Evolutionary conservation across 2,329 filamentous ascomycete genomes (phyloP).

Genomic region (Beauveria medogensis): DNA sequence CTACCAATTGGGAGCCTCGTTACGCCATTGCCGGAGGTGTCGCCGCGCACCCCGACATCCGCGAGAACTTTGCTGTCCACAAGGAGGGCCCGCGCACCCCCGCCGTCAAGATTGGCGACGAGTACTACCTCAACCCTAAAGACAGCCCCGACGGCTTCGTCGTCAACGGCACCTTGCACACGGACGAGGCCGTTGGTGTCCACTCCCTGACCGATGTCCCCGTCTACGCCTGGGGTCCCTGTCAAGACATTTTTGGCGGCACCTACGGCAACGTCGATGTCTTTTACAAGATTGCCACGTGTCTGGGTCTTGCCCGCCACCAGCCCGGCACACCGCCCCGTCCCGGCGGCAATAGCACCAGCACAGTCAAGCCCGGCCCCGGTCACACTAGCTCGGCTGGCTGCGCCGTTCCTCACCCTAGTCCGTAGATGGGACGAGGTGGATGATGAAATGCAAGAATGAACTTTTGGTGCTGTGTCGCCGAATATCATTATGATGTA

Average conservation of each 20-base stretch:
- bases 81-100: constrained; percentile 55
- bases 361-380: background rate
- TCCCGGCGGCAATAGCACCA: background rate
- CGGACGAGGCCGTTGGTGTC: constrained; percentile 57
- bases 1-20: constrained; percentile 74
- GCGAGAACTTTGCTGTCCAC: constrained; percentile 69
- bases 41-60: constrained; percentile 62
- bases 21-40: constrained; percentile 72
- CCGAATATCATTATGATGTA: background rate
- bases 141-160: constrained; percentile 61
- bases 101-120: constrained; percentile 42
- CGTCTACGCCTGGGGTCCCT: constrained; percentile 71
- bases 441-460: background rate
- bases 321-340: constrained; percentile 13
- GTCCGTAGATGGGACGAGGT: background rate
- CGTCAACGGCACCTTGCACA: constrained; percentile 66
- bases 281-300: constrained; percentile 66
- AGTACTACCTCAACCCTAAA: constrained; percentile 60
- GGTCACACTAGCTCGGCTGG: background rate
- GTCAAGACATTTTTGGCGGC: constrained; percentile 67
- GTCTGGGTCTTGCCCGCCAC: constrained; percentile 46
- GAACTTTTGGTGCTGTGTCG: background rate
- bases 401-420: background rate
- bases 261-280: constrained; percentile 64
- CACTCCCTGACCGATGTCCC: constrained; percentile 73